These are phyloP conservation scores for Leucaena leucocephala DNA, from an alignment of 306 rosid species.

Conservation along the genomic window DNA sequence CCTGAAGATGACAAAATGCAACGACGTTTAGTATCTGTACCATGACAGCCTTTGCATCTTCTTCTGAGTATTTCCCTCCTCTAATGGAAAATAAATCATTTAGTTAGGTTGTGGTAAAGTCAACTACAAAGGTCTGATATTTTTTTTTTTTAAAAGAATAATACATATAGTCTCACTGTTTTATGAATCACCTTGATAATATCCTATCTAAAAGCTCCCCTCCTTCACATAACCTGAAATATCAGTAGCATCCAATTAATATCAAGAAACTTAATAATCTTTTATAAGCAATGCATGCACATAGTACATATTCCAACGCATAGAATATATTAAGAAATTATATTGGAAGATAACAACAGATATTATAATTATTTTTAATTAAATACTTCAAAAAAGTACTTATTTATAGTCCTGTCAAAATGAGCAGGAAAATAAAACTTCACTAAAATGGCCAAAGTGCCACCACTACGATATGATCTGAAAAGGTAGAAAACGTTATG, in stretches of 20 bases:
- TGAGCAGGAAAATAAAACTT: constrained; percentile 4
- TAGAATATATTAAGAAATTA: not conserved
- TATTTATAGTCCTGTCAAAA: not conserved
- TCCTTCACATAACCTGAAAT: constrained; percentile 98
- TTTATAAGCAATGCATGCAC: constrained; percentile 9
- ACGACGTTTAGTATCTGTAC: constrained; percentile 90
- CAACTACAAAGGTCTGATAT: constrained; percentile 15
- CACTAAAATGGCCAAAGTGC: constrained; percentile 12
- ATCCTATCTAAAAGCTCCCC: constrained; percentile 98
- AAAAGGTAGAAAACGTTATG: constrained; percentile 31
- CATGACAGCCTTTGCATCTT: constrained; percentile 94
- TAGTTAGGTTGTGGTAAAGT: constrained; percentile 36
- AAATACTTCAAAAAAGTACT: not conserved
- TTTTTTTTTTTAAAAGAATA: not conserved
- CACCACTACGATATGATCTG: constrained; percentile 6
- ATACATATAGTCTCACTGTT: not conserved
- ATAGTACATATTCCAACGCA: not conserved
- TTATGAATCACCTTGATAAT: constrained; percentile 76
- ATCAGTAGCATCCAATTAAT: constrained; percentile 27
- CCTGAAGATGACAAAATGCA: constrained; percentile 99
- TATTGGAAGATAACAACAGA: not conserved
- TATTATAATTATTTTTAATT: not conserved
- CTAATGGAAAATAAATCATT: constrained; percentile 49
- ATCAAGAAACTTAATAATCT: not conserved
- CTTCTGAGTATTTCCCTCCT: constrained; percentile 98